Evolutionary conservation across 768 basidiomycete species (phyloP).

Genomic region (Hysterangium stoloniferum): DNA sequence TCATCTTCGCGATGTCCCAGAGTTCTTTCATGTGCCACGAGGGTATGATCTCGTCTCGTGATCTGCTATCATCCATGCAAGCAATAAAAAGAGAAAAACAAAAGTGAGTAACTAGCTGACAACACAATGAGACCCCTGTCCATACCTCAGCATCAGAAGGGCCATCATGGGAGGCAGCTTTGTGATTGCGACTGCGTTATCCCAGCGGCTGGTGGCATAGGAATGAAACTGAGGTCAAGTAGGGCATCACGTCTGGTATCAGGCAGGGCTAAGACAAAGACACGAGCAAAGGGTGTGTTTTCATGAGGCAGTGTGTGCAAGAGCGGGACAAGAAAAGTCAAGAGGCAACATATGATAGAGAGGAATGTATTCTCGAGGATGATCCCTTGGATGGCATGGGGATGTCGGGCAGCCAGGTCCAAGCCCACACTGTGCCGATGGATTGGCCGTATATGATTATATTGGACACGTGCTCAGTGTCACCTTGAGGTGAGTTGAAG

Average conservation of each 20-base stretch:
- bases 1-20: constrained; percentile 47
- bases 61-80: constrained; percentile 80
- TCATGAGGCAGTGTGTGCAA: background rate
- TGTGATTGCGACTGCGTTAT: constrained; percentile 59
- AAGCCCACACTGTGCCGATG: constrained; percentile 89
- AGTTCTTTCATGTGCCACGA: constrained; percentile 67
- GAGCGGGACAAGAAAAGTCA: too few species aligned
- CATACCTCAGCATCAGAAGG: constrained; percentile 30
- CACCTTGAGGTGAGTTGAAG: background rate
- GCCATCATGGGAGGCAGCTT: constrained; percentile 17
- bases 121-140: too few species aligned
- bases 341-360: constrained; percentile 39
- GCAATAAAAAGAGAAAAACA: constrained; percentile 32
- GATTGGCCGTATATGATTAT: constrained; percentile 74
- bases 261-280: constrained; percentile 50
- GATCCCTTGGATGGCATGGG: constrained; percentile 61
- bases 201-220: constrained; percentile 87
- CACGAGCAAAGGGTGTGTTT: background rate
- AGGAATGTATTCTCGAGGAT: constrained; percentile 93
- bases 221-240: constrained; percentile 64
- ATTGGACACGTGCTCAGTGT: constrained; percentile 1
- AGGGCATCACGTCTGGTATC: constrained; percentile 73
- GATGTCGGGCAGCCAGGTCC: constrained; percentile 75
- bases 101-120: background rate
- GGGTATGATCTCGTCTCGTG: constrained; percentile 64